phyloP scores from a whole-genome alignment of 495 filamentous ascomycete genomes.

The Schizothecium vesticola region DNA sequence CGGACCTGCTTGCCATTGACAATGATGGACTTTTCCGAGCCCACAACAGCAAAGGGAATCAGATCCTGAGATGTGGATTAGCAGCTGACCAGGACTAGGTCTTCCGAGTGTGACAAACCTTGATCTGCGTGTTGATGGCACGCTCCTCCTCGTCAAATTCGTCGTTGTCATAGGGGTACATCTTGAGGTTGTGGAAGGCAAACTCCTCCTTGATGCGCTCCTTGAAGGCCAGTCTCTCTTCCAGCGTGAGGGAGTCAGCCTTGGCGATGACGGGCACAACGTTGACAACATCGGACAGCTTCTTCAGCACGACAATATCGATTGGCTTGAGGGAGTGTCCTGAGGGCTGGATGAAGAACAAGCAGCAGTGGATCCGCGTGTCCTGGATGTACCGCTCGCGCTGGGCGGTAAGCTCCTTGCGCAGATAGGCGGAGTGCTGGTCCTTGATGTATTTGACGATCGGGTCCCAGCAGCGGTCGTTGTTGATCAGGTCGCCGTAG shows the following conservation, averaged over 20 bases:
- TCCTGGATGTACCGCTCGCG: conserved; percentile 99
- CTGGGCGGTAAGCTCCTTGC: conserved; percentile 99
- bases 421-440: conserved; percentile 98
- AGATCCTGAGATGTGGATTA: conserved; percentile 57
- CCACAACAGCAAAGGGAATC: conserved; percentile 96
- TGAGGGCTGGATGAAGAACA: conserved; percentile 99
- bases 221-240: conserved; percentile 95
- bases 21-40: conserved; percentile 94
- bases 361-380: conserved; percentile 97
- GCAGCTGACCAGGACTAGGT: background rate
- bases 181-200: conserved; percentile 98
- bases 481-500: conserved; percentile 98
- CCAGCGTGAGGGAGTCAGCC: conserved; percentile 90
- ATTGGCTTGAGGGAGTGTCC: conserved; percentile 98
- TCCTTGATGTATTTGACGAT: conserved; percentile 99
- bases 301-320: conserved; percentile 98
- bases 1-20: conserved; percentile 97
- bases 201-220: conserved; percentile 99
- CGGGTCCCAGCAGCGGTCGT: conserved; percentile 98
- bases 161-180: conserved; percentile 99
- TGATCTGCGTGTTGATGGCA: conserved; percentile 88
- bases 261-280: conserved; percentile 99
- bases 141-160: conserved; percentile 97
- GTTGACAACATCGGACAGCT: conserved; percentile 97
- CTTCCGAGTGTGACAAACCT: conserved; percentile 51